Percentiles rank a stretch among this genome's conserved stretches.
phyloP scores from a whole-genome alignment of 2,329 filamentous ascomycete species.

The Trichoderma sp. region DNA sequence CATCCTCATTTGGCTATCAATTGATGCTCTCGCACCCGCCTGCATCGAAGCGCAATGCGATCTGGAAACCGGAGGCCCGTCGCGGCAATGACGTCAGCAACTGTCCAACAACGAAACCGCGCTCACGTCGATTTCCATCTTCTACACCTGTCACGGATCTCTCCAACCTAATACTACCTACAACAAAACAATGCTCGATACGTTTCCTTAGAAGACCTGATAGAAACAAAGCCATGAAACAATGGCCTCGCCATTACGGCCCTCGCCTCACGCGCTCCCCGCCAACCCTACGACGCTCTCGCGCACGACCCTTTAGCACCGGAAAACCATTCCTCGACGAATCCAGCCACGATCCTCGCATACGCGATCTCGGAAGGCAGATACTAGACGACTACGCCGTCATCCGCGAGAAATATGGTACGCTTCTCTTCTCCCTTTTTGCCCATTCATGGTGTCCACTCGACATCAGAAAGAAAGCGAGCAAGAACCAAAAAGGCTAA shows the following conservation, averaged over 20 bases:
- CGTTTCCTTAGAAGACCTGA: not conserved
- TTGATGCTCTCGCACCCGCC: not conserved
- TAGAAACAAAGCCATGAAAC: slow-evolving; percentile 12
- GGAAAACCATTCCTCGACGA: slow-evolving; percentile 16
- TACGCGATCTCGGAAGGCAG: slow-evolving; percentile 45
- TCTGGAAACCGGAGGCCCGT: not conserved
- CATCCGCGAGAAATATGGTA: slow-evolving; percentile 51
- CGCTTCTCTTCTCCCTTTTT: slow-evolving; percentile 12
- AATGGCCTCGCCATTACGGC: slow-evolving; percentile 18
- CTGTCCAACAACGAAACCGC: not conserved
- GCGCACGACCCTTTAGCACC: slow-evolving; percentile 11
- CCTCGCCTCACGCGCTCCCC: slow-evolving; percentile 11
- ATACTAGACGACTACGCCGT: slow-evolving; percentile 53
- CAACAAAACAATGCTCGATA: not conserved
- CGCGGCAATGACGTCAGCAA: slow-evolving; percentile 28
- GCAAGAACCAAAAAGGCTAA: not conserved
- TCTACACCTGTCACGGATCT: not conserved
- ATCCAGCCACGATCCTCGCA: slow-evolving; percentile 43
- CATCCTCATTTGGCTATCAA: no score
- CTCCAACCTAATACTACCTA: not conserved
- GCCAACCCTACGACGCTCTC: slow-evolving; percentile 16
- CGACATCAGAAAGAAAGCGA: not conserved
- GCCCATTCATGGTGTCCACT: no score
- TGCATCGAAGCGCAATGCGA: not conserved
- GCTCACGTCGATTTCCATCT: not conserved